phyloP scores from a whole-genome alignment of 164 flowering plant species.

The Nelumbo lutea region DNA sequence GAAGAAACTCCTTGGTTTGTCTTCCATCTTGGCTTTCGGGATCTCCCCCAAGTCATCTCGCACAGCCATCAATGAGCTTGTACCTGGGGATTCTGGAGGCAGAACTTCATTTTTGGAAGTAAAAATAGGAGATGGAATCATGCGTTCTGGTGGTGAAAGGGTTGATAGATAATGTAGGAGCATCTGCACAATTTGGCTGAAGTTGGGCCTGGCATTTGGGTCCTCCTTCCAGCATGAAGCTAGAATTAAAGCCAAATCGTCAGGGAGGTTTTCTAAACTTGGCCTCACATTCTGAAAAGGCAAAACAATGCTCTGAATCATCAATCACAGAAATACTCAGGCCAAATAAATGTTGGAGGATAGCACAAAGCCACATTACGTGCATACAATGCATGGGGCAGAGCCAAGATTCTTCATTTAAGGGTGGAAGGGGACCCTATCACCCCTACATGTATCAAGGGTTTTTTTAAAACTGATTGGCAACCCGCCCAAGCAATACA shows the following conservation, averaged over 20 bases:
- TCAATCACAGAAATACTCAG: background rate
- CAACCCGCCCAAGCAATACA: too few species aligned
- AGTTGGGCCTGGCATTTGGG: constrained; percentile 79
- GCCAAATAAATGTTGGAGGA: background rate
- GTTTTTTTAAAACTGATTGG: too few species aligned
- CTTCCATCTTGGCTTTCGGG: constrained; percentile 36
- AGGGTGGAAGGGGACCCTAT: too few species aligned
- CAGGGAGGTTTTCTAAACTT: constrained; percentile 78
- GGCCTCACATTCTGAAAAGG: constrained; percentile 78
- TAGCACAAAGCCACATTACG: background rate
- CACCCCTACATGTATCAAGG: too few species aligned
- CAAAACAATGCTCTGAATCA: constrained; percentile 6
- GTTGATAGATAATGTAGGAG: constrained; percentile 59
- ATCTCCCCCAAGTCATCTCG: constrained; percentile 45
- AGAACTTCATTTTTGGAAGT: constrained; percentile 53
- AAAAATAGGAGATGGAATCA: constrained; percentile 44
- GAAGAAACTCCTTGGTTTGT: constrained; percentile 50
- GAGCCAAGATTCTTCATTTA: too few species aligned
- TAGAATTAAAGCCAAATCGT: constrained; percentile 65
- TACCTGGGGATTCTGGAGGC: constrained; percentile 94
- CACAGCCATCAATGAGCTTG: constrained; percentile 71
- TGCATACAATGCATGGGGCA: background rate
- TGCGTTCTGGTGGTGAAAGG: constrained; percentile 53
- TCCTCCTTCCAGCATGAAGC: constrained; percentile 96
- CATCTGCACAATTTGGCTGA: constrained; percentile 81